Conservation (phyloP, 2,329 filamentous ascomycete species). For the Arthrobotrys musiformis region DNA sequence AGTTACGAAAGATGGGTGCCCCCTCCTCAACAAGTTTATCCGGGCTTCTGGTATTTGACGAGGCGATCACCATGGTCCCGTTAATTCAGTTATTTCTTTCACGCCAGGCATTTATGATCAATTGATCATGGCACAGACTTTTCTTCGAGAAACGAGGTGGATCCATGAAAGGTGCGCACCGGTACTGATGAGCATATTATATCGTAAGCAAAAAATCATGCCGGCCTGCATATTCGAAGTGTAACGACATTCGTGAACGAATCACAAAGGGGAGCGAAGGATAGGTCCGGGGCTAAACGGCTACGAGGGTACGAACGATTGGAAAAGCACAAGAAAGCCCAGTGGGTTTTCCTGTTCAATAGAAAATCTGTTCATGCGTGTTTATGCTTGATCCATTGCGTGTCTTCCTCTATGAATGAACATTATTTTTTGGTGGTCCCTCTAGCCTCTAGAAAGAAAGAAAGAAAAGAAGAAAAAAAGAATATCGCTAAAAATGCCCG, state of each 20-base stretch:
- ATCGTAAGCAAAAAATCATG: conserved; percentile 46
- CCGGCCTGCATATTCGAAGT: conserved; percentile 20
- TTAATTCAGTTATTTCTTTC: too few species aligned
- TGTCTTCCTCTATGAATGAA: conserved; percentile 25
- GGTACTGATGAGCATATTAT: conserved; percentile 41
- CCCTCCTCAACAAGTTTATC: conserved; percentile 37
- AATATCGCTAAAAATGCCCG: conserved; percentile 16
- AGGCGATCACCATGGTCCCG: conserved; percentile 25
- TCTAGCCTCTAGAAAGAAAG: conserved; percentile 5
- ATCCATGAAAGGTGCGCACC: too few species aligned
- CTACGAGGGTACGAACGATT: not conserved
- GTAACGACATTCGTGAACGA: not conserved
- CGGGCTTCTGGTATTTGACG: conserved; percentile 22
- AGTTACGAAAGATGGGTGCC: too few species aligned
- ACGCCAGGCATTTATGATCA: conserved; percentile 11
- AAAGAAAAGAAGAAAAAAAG: not conserved
- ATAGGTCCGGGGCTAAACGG: not conserved
- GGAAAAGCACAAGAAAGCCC: not conserved
- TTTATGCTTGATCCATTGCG: not conserved
- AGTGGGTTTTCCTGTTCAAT: not conserved
- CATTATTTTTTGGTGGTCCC: conserved; percentile 13
- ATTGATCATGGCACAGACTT: conserved; percentile 22
- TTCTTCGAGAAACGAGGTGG: conserved; percentile 28
- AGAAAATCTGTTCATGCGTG: not conserved
- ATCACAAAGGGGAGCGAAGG: not conserved